Percentiles rank a stretch among this genome's conserved stretches.
Evolutionary conservation across 2,329 filamentous ascomycete species (phyloP).

Genomic region (Plectosphaerella plurivora): DNA sequence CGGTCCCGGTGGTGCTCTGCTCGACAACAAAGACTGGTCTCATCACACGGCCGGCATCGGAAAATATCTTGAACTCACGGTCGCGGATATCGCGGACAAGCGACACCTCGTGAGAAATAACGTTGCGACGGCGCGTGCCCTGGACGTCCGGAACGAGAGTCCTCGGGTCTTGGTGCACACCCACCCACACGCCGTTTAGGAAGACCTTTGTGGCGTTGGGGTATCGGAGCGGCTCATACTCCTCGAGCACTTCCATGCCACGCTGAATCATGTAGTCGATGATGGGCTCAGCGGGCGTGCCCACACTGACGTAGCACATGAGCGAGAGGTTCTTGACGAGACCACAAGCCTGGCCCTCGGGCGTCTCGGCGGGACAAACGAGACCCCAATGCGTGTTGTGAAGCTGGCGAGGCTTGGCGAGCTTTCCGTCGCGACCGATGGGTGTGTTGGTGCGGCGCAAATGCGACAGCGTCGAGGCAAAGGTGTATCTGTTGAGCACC

Average conservation of each 20-base stretch:
- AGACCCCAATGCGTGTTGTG: slow-evolving; percentile 99
- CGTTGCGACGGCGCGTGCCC: slow-evolving; percentile 71
- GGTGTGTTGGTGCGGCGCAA: slow-evolving; percentile 95
- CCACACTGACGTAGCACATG: slow-evolving; percentile 98
- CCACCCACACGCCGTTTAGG: slow-evolving; percentile 97
- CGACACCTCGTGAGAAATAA: slow-evolving; percentile 88
- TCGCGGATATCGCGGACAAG: slow-evolving; percentile 95
- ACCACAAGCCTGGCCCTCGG: slow-evolving; percentile 96
- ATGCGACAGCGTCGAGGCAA: slow-evolving; percentile 94
- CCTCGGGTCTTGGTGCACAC: slow-evolving; percentile 84
- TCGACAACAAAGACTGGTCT: slow-evolving; percentile 91
- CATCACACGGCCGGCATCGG: slow-evolving; percentile 92
- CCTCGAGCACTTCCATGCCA: slow-evolving; percentile 94
- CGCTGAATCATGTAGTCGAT: slow-evolving; percentile 93
- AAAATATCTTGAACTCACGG: slow-evolving; percentile 97
- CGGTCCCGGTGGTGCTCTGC: slow-evolving; percentile 59
- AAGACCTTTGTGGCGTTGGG: slow-evolving; percentile 97
- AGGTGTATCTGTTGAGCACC: slow-evolving; percentile 96
- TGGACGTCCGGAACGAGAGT: slow-evolving; percentile 77
- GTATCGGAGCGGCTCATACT: slow-evolving; percentile 81
- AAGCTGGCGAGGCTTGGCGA: slow-evolving; percentile 94
- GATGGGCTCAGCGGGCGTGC: slow-evolving; percentile 84
- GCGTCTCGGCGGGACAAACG: slow-evolving; percentile 95
- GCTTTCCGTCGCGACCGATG: slow-evolving; percentile 94
- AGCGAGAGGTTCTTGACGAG: slow-evolving; percentile 95